Base-by-base conservation (phyloP, 1,284 basidiomycete species). In the Rhodotorula sp. region DNA sequence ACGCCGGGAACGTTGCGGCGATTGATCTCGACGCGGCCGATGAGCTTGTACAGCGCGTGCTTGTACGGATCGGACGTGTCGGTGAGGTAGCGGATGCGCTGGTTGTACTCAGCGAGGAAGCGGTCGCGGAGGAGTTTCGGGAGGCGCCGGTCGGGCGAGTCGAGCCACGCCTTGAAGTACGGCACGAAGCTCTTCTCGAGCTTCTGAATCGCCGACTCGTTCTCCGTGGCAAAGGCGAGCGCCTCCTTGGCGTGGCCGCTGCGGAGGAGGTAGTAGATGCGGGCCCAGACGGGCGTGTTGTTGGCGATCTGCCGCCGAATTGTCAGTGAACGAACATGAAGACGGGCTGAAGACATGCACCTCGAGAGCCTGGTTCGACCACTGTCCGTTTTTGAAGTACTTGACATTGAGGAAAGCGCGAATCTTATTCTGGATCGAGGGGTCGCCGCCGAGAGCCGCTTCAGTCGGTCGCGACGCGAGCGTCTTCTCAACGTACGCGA, bases 31-130 rank as follows among this genome's bases (percentile, higher is more conserved):
- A 97, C 87, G 74, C 91, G 89, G 52, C 94, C 95, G 83, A 99
- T 90, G 44, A 99, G 84, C 79, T 97, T 96, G 85, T 96, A 98
- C 46, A 99, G 81, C 0, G 94, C 94, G 62, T 93, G 87, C 81
- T 97, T 97, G 86, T 93, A 98, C 2, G 94, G 94, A 80, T 98
- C 96, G 19, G 75, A 73, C 22, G 75, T 65, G 61, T 78, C 77
- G 13, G 89, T 85, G 11, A 90, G 89, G 78, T 92, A 91, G 64
- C 94, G 81, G 86, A 98, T 92, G 75, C 94, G 91, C 4, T 90
- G 88, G 79, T 98, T 97, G 82, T 94, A 98, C 49, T 92, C 87
- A 32, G 89, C 87, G 74, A 91, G 87, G 58, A 97, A 85, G 70
- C 93, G 88, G 77, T 95, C 92, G 30, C 92, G 87, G 73, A 92